Conservation (phyloP, 2,329 filamentous ascomycete species). For the Chaetomiaceae sp. region DNA sequence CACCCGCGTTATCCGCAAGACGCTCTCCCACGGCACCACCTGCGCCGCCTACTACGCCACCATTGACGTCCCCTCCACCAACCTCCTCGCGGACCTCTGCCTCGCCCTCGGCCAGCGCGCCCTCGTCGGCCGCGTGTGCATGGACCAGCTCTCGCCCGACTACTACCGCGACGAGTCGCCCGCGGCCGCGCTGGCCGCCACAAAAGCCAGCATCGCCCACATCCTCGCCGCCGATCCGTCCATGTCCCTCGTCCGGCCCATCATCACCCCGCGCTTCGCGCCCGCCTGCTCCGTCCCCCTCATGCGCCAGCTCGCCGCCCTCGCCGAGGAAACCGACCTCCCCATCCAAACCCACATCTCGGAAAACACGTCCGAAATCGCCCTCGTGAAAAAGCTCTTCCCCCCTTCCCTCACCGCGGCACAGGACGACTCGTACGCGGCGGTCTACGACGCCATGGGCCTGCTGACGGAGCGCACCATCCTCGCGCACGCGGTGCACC, state of each 20-base stretch:
- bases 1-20: slow-evolving; percentile 70
- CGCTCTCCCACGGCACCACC: slow-evolving; percentile 85
- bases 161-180: slow-evolving; percentile 79
- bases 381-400: slow-evolving; percentile 67
- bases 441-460: slow-evolving; percentile 70
- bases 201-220: slow-evolving; percentile 59
- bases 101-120: slow-evolving; percentile 77
- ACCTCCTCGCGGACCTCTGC: slow-evolving; percentile 81
- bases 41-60: slow-evolving; percentile 95
- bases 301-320: slow-evolving; percentile 58
- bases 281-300: slow-evolving; percentile 56
- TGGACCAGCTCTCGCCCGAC: slow-evolving; percentile 74
- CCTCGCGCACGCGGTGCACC: slow-evolving; percentile 79
- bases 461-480: slow-evolving; percentile 71
- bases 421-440: slow-evolving; percentile 55
- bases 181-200: slow-evolving; percentile 52
- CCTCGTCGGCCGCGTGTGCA: slow-evolving; percentile 90
- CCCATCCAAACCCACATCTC: slow-evolving; percentile 86
- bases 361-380: slow-evolving; percentile 73
- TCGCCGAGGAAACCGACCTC: slow-evolving; percentile 55
- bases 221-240: slow-evolving; percentile 63
- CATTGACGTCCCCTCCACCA: slow-evolving; percentile 80
- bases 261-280: slow-evolving; percentile 72
- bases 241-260: slow-evolving; percentile 64
- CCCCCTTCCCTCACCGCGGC: slow-evolving; percentile 37